Percentiles rank a stretch among this genome's conserved stretches.
phyloP scores from a whole-genome alignment of 352 stramenopile genomes.

The Pythium oligandrum region DNA sequence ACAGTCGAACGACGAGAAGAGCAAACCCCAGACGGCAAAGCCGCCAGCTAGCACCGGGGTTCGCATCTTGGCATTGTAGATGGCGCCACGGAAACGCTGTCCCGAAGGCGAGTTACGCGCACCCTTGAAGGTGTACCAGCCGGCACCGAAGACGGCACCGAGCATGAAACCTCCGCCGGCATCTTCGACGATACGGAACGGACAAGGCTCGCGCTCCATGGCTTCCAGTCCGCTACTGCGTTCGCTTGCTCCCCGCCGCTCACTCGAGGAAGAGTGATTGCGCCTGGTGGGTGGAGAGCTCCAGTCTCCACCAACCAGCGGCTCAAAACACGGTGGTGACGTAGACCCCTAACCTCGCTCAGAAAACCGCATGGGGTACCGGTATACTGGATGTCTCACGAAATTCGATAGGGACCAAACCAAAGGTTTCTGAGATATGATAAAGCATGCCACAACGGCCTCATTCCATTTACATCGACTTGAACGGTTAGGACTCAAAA shows the following conservation, averaged over 20 bases:
- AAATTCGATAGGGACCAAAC: too few species aligned
- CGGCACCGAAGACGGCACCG: slow-evolving; percentile 91
- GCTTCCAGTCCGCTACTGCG: neutral
- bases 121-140: slow-evolving; percentile 97
- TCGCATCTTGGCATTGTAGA: slow-evolving; percentile 94
- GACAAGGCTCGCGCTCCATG: slow-evolving; percentile 95
- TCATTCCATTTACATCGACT: too few species aligned
- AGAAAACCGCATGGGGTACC: too few species aligned
- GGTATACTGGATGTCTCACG: too few species aligned
- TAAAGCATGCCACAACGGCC: too few species aligned
- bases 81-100: slow-evolving; percentile 85
- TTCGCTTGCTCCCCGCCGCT: neutral
- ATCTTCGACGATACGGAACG: slow-evolving; percentile 98
- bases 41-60: slow-evolving; percentile 91
- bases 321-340: neutral
- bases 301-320: slow-evolving; percentile 19
- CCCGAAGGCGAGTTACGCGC: slow-evolving; percentile 91
- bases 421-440: too few species aligned
- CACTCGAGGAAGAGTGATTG: too few species aligned
- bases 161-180: slow-evolving; percentile 97
- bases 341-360: too few species aligned
- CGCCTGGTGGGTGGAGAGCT: too few species aligned
- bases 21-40: slow-evolving; percentile 95
- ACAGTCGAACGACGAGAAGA: slow-evolving; percentile 98
- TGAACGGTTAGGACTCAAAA: slow-evolving; percentile 38